Evolutionary conservation across 495 filamentous ascomycete genomes (phyloP), one percentile per base, ranked within the genome.

Genomic region (Lineolata rhizophorae): DNA sequence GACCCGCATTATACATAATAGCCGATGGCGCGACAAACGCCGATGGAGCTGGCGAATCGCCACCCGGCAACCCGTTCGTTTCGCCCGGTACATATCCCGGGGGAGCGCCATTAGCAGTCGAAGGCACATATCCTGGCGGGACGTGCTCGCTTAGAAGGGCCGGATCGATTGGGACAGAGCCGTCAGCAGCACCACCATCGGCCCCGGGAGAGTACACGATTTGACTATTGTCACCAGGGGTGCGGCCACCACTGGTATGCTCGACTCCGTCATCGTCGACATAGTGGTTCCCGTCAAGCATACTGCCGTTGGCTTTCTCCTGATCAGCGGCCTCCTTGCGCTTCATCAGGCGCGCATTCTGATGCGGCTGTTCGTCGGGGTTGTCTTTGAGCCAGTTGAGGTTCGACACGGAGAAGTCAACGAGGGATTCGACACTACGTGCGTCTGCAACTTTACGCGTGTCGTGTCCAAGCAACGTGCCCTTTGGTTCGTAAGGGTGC

Each of bases 401-500:
- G 49, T 95, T 95, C 11, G 82, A 80, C 16, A 72, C 58, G 9
- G 70, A 64, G 52, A 91, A 87, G 42, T 91, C 76, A 6, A 93
- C 78, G 10, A 93, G 57, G 24, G 68, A 68, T 45, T 95, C 83
- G 9, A 85, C 67, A 47, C 82, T 91, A 29, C 87, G 70, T 29
- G 72, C 72, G 49, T 97, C 87, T 11, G 84, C 82, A 19, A 94
- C 67, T 21, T 74, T 75, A 27, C 64, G 72, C 1, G 87, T 95
- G 34, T 93, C 82, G 46, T 90, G 78, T 0, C 85, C 87, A 9
- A 94, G 65, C 2, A 84, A 55, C 2, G 79, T 90, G 34, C 69
- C 75, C 40, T 71, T 79, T 0, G 85, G 87, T 40, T 78, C 62
- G 40, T 85, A 87, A 1, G 84, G 83, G 25, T 50, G 57, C 49